A percentile compares a stretch with the other conserved stretches of the same genome.
These are phyloP conservation scores for Backusella liffmaniae DNA, from an alignment of 192 early-diverging fungal genomes.

Conservation along the genomic window DNA sequence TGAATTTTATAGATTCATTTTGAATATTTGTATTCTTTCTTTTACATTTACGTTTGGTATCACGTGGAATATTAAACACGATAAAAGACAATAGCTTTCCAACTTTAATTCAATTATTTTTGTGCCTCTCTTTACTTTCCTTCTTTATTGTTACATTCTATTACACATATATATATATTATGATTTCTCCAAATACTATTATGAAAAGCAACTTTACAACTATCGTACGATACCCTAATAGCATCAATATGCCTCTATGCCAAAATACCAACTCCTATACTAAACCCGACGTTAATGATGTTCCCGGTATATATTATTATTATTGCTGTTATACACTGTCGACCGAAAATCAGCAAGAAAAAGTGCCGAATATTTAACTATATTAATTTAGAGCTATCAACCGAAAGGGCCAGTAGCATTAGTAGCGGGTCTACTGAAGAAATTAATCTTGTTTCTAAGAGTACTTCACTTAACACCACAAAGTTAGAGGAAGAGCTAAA, in stretches of 20 bases:
- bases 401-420: background rate
- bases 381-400: background rate
- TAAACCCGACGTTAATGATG: background rate
- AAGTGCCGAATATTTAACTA: background rate
- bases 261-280: background rate
- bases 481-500: conserved; percentile 85
- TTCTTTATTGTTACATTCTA: background rate
- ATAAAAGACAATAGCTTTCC: background rate
- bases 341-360: background rate
- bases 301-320: background rate
- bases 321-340: background rate
- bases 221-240: background rate
- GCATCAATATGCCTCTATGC: background rate
- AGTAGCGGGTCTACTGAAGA: background rate
- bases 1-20: background rate
- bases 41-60: background rate
- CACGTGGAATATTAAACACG: background rate
- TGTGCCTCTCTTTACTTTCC: background rate
- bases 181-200: background rate
- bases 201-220: background rate
- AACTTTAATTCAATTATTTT: background rate
- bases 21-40: background rate
- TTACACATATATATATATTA: background rate
- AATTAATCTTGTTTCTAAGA: background rate
- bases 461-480: conserved; percentile 17